Percentiles rank a stretch among this genome's conserved stretches.
Evolutionary conservation across 176 grass and related monocot genomes (phyloP).

Genomic region (bread wheat (Triticum aestivum)): IWGSC_CS_RefSeq_v2.1 NC_057807.1:439103204-439103703

Average conservation of each 20-base stretch:
- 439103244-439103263: neutral
- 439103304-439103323: neutral
- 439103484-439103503: neutral
- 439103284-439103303: neutral
- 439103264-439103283: neutral
- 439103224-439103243: neutral
- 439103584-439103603: too few species aligned
- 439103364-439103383: neutral
- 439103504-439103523: neutral
- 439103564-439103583: too few species aligned
- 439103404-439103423: neutral
- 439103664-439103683: too few species aligned
- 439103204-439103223: neutral
- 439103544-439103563: too few species aligned
- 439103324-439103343: neutral
- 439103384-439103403: neutral
- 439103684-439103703: too few species aligned
- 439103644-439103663: too few species aligned
- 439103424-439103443: too few species aligned
- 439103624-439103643: too few species aligned
- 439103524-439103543: too few species aligned
- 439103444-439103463: too few species aligned
- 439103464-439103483: too few species aligned
- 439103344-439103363: neutral
- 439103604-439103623: too few species aligned